Base-by-base conservation (phyloP, 1,139 yeast genomes). In the Yamadazyma sp. region DNA sequence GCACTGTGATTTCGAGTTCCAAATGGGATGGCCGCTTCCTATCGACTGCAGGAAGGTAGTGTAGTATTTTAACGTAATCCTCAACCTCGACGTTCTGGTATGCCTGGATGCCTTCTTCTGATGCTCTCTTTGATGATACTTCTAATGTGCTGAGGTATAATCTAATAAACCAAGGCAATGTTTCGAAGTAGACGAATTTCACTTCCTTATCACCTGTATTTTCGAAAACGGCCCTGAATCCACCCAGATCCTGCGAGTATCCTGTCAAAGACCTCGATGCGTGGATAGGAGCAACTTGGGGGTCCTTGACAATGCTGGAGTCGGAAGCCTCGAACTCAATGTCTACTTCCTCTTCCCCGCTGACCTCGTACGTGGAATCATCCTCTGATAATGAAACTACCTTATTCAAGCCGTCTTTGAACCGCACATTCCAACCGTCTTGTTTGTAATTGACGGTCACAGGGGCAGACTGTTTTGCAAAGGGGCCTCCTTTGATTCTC, bases 161-260 rank as follows among this genome's bases (percentile, higher is more conserved):
- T 49, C 94, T 78, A 80, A 91, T 83, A 58, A 79, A 92, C 98
- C 98, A 92, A 0, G 99, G 99, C 26, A 89, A 69, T 0, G 89
- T 75, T 59, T 92, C 97, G 53, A 83, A 83, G 52, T 87, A 87
- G 1, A 80, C 66, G 38, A 89, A 69, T 3, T 63, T 61, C 1
- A 81, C 75, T 0, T 74, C 60, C 12, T 61, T 55, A 5, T 66
- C 56, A 2, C 53, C 48, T 0, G 78, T 64, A 55, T 92, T 94
- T 16, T 71, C 67, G 52, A 91, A 77, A 7, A 81, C 85, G 0
- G 86, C 78, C 58, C 97, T 81, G 48, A 92, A 71, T 0, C 97
- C 97, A 42, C 98, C 98, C 44, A 78, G 75, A 54, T 88, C 97
- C 57, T 85, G 94, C 2, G 96, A 91, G 55, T 84, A 86, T 0